A percentile compares a stretch with the other conserved stretches of the same genome.
Conservation (phyloP, 140 eudicot species). For the Cichorium intybus region DNA sequence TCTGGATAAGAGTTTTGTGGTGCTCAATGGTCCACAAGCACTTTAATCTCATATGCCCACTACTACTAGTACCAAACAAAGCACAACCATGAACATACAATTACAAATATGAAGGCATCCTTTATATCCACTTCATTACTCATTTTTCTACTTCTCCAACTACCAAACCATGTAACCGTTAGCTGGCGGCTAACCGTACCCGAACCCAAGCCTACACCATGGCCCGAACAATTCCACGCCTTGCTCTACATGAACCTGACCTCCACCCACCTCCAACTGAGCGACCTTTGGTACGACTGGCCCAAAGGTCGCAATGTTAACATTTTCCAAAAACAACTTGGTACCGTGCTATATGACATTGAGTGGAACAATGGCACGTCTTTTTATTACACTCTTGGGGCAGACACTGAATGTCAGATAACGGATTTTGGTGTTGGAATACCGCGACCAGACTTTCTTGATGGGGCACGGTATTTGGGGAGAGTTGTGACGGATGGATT, state of each 20-base stretch:
- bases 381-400: slow-evolving; percentile 40
- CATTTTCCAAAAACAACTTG: slow-evolving; percentile 42
- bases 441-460: slow-evolving; percentile 45
- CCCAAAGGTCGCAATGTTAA: slow-evolving; percentile 44
- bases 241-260: slow-evolving; percentile 42
- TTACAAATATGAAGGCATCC: slow-evolving; percentile 13
- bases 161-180: slow-evolving; percentile 21
- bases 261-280: slow-evolving; percentile 34
- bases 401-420: slow-evolving; percentile 12
- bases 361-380: slow-evolving; percentile 56
- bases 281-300: slow-evolving; percentile 51
- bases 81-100: slow-evolving; percentile 15
- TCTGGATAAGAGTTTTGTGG: not conserved
- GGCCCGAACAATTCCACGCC: slow-evolving; percentile 56
- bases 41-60: slow-evolving; percentile 13
- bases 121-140: slow-evolving; percentile 14
- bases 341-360: slow-evolving; percentile 32
- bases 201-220: slow-evolving; percentile 41
- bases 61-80: not conserved
- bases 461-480: slow-evolving; percentile 41
- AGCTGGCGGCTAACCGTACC: slow-evolving; percentile 15
- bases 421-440: slow-evolving; percentile 42
- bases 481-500: slow-evolving; percentile 41
- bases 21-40: not conserved
- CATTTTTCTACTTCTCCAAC: slow-evolving; percentile 23